Base-by-base conservation (phyloP, 2,329 filamentous ascomycete species). In the Cytospora schulzeri region DNA sequence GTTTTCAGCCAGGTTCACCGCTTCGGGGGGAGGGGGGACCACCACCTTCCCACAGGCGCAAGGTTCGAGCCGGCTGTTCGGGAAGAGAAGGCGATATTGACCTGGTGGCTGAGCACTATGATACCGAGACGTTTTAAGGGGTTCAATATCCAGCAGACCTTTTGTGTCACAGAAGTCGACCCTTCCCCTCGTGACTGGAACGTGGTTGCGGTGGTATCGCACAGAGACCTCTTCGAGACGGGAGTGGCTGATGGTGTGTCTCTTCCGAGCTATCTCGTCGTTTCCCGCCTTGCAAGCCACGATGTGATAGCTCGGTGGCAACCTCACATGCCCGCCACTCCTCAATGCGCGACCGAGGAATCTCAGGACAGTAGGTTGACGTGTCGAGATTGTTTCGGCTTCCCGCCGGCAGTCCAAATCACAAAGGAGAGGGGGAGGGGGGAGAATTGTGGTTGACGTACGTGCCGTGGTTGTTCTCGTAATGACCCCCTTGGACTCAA, bases 281-380 rank as follows among this genome's bases (percentile, higher is more conserved):
- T 24, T 26, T 57, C n/a, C n/a, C n/a, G n/a, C n/a, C n/a, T n/a
- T 22, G n/a, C 38, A 57, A 35, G 56, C 56, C 56, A 58, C 56
- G n/a, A 48, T 58, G 24, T 58, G 38, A 48, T 38, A 9, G 22
- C n/a, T 22, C 33, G 33, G 31, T 14, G 54, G 17, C 15, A 2
- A 22, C 28, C 7, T 56, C 54, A 38, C 54, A 22, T 15, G 45
- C n/a, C 45, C n/a, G n/a, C n/a, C n/a, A 24, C 45, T 48, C 4
- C 45, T 48, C 45, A 14, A 48, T 11, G n/a, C 45, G n/a, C n/a
- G n/a, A n/a, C 45, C 45, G n/a, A 24, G n/a, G 4, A 9, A 5
- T 24, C 19, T 12, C n/a, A 14, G n/a, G 9, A n/a, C n/a, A 24
- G 45, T 48, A 22, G 45, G n/a, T 14, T 7, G n/a, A 24, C 31